A percentile compares a stretch with the other conserved stretches of the same genome.
Conservation (phyloP, 2,329 filamentous ascomycete genomes). For the Arthroderma sp. region DNA sequence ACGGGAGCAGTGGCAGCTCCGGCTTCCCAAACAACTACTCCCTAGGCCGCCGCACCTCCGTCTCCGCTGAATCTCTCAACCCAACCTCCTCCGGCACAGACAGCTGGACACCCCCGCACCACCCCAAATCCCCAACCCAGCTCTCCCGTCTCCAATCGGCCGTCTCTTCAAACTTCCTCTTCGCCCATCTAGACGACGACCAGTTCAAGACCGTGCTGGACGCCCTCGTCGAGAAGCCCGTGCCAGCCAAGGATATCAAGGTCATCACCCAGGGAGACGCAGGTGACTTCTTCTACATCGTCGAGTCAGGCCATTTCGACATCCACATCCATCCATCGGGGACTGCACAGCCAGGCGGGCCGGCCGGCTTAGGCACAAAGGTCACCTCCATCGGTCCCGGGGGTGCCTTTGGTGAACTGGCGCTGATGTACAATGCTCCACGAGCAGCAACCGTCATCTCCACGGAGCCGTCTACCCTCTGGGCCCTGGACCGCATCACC, state of each 20-base stretch:
- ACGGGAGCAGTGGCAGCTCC: not conserved
- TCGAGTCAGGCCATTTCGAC: slow-evolving; percentile 82
- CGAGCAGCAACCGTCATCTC: slow-evolving; percentile 89
- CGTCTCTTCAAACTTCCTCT: slow-evolving; percentile 83
- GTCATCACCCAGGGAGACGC: slow-evolving; percentile 93
- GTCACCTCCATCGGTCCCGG: slow-evolving; percentile 75
- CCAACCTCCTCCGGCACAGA: slow-evolving; percentile 71
- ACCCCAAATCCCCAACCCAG: slow-evolving; percentile 74
- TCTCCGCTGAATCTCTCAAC: slow-evolving; percentile 92
- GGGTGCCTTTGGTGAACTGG: slow-evolving; percentile 90
- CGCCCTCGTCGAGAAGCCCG: slow-evolving; percentile 85
- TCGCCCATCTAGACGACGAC: slow-evolving; percentile 88
- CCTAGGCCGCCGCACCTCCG: slow-evolving; percentile 82
- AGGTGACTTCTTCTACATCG: slow-evolving; percentile 95
- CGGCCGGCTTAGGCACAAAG: slow-evolving; percentile 66
- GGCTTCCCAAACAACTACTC: slow-evolving; percentile 79
- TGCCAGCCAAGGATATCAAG: slow-evolving; percentile 79
- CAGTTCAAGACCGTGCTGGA: slow-evolving; percentile 77
- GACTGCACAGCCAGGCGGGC: slow-evolving; percentile 59
- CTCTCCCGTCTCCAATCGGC: slow-evolving; percentile 64
- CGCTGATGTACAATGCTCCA: slow-evolving; percentile 96
- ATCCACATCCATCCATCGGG: slow-evolving; percentile 77
- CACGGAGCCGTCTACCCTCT: slow-evolving; percentile 69
- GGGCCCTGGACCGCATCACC: slow-evolving; percentile 88
- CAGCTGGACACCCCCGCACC: slow-evolving; percentile 79